Percentiles rank a stretch among this genome's conserved stretches.
These are phyloP conservation scores for Syncephalastrum racemosum DNA, from an alignment of 371 early-diverging fungal species.

Conservation along the genomic window DNA sequence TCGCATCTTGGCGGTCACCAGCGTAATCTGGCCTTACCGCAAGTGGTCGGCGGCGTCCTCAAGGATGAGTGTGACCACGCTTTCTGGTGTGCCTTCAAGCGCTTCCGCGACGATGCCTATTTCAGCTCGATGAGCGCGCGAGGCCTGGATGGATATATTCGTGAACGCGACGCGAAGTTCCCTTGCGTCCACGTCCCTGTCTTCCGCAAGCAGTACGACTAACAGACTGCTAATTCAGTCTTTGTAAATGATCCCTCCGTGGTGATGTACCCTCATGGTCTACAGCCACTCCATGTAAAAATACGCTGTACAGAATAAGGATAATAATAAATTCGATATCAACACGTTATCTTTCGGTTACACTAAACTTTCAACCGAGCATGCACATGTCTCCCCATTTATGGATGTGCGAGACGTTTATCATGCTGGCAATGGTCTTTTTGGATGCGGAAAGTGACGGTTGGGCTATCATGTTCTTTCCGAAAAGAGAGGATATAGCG, in stretches of 20 bases:
- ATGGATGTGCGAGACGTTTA: too few relatives aligned
- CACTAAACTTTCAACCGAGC: neutral
- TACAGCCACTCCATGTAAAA: slow-evolving; percentile 23
- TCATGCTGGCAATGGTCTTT: too few relatives aligned
- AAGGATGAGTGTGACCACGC: slow-evolving; percentile 35
- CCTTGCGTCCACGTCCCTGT: slow-evolving; percentile 18
- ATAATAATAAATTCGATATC: neutral
- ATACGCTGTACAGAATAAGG: slow-evolving; percentile 14
- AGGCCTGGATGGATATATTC: slow-evolving; percentile 18
- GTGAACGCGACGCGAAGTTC: slow-evolving; percentile 14
- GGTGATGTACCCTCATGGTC: slow-evolving; percentile 5
- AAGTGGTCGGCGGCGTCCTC: slow-evolving; percentile 26
- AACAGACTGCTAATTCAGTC: neutral
- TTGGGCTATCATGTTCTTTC: too few relatives aligned
- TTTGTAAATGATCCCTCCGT: slow-evolving; percentile 4
- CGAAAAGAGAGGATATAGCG: too few relatives aligned
- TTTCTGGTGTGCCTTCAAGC: slow-evolving; percentile 33
- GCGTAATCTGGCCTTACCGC: slow-evolving; percentile 20
- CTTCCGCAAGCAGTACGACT: slow-evolving; percentile 3
- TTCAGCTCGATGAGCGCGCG: slow-evolving; percentile 17
- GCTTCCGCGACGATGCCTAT: slow-evolving; percentile 22
- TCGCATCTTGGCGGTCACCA: slow-evolving; percentile 28
- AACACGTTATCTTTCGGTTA: neutral
- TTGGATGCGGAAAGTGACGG: too few relatives aligned
- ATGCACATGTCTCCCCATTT: too few relatives aligned